A percentile compares a stretch with the other conserved stretches of the same genome.
These are phyloP conservation scores for Passalora sequoiae DNA, from an alignment of 2,329 filamentous ascomycete genomes.

Conservation along the genomic window DNA sequence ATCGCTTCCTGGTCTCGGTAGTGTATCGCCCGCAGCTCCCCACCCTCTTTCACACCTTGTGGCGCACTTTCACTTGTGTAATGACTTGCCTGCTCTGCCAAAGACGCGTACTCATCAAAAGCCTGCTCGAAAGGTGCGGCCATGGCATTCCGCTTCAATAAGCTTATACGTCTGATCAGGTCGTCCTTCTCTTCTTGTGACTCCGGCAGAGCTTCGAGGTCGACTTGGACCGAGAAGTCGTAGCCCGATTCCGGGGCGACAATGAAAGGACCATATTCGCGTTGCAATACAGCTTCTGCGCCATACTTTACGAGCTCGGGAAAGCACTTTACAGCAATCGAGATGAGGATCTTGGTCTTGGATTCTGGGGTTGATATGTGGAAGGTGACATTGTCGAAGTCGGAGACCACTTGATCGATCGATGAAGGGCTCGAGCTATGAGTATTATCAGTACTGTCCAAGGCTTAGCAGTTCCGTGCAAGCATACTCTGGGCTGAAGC, in stretches of 20 bases:
- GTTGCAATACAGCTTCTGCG: conserved; percentile 81
- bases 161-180: conserved; percentile 76
- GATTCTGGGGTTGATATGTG: conserved; percentile 94
- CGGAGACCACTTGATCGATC: conserved; percentile 97
- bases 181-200: conserved; percentile 83
- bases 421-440: conserved; percentile 72
- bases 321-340: conserved; percentile 92
- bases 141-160: conserved; percentile 98
- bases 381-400: conserved; percentile 98
- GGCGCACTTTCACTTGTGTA: conserved; percentile 93
- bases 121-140: conserved; percentile 96
- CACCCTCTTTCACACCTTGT: conserved; percentile 81
- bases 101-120: conserved; percentile 82
- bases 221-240: conserved; percentile 89
- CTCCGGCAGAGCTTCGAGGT: conserved; percentile 78
- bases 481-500: conserved; percentile 56
- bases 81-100: conserved; percentile 83
- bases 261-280: conserved; percentile 92
- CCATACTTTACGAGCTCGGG: conserved; percentile 88
- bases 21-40: conserved; percentile 90
- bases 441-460: conserved; percentile 29
- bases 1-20: conserved; percentile 99
- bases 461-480: conserved; percentile 9
- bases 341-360: conserved; percentile 92
- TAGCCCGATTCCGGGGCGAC: conserved; percentile 82